Evolutionary conservation across 139 green algal genomes (phyloP).

Genomic region (Closterium sp.): DNA sequence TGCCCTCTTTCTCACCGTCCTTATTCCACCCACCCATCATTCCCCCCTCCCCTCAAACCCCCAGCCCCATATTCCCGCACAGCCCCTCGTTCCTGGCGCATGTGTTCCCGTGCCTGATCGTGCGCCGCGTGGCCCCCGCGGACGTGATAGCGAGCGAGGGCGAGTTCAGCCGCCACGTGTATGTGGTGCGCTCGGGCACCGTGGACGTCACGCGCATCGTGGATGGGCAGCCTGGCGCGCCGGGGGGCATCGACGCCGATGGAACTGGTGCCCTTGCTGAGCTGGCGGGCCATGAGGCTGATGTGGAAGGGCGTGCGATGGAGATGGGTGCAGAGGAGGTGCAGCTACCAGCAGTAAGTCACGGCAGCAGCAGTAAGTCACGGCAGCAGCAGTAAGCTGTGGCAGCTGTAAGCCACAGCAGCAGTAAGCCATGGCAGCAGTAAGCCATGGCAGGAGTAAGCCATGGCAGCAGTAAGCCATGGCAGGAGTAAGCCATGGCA

Average conservation of each 20-base stretch:
- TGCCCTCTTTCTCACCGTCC: no score
- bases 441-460: no score
- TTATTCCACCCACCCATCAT: neutral
- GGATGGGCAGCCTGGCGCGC: neutral
- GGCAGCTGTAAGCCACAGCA: no score
- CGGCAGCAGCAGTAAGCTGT: no score
- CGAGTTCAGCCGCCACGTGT: neutral
- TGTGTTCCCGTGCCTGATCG: neutral
- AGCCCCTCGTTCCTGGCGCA: slow-evolving; percentile 4
- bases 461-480: no score
- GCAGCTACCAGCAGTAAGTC: neutral
- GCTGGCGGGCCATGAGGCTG: neutral
- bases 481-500: no score
- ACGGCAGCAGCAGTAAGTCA: no score
- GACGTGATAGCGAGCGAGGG: neutral
- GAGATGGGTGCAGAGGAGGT: neutral
- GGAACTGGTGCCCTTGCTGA: no score
- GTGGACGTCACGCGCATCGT: neutral
- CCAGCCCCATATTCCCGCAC: slow-evolving; percentile 11
- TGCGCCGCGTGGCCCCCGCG: neutral
- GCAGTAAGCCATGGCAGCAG: no score
- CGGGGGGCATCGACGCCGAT: neutral
- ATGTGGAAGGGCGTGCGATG: neutral
- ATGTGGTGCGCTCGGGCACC: neutral
- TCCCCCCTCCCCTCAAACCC: no score